Conservation (phyloP, 2,329 filamentous ascomycete species). For the Calonectria hongkongensis region DNA sequence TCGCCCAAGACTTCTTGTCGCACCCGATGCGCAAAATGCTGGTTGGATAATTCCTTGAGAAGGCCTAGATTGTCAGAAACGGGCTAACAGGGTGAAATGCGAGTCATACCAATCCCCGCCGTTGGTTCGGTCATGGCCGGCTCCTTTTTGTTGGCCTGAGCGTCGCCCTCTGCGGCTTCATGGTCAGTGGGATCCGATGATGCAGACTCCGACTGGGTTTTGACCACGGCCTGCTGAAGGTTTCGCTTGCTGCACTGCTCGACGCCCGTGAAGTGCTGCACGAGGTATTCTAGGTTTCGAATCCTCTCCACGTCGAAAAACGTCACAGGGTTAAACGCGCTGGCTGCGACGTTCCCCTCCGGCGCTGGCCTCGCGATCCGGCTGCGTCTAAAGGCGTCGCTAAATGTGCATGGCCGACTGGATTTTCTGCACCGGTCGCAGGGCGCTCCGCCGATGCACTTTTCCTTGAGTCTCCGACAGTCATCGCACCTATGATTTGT, state of each 20-base stretch:
- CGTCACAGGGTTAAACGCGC: conserved; percentile 13
- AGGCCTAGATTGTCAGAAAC: conserved; percentile 5
- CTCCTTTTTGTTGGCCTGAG: neutral
- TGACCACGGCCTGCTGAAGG: neutral
- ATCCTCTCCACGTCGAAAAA: conserved; percentile 28
- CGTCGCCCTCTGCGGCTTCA: neutral
- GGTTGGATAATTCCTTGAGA: conserved; percentile 12
- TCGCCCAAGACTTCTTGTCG: conserved; percentile 18
- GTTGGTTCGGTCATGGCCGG: neutral
- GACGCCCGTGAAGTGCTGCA: neutral
- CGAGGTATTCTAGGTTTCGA: conserved; percentile 14
- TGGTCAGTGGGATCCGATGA: neutral
- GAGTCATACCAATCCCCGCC: conserved; percentile 1
- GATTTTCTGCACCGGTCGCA: conserved; percentile 72
- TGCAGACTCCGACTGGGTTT: conserved; percentile 6
- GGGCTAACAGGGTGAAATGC: neutral
- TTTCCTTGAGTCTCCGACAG: conserved; percentile 73
- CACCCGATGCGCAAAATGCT: conserved; percentile 17
- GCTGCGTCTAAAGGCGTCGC: conserved; percentile 18
- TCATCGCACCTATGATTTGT: conserved; percentile 67
- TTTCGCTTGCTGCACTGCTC: conserved; percentile 19
- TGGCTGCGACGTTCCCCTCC: neutral
- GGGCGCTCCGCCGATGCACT: conserved; percentile 73
- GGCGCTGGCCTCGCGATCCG: neutral
- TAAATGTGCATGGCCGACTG: conserved; percentile 49